A percentile compares a stretch with the other conserved stretches of the same genome.
These are phyloP conservation scores for Phaseolus coccineus DNA, from an alignment of 331 rosid genomes.

Conservation along the genomic window DNA sequence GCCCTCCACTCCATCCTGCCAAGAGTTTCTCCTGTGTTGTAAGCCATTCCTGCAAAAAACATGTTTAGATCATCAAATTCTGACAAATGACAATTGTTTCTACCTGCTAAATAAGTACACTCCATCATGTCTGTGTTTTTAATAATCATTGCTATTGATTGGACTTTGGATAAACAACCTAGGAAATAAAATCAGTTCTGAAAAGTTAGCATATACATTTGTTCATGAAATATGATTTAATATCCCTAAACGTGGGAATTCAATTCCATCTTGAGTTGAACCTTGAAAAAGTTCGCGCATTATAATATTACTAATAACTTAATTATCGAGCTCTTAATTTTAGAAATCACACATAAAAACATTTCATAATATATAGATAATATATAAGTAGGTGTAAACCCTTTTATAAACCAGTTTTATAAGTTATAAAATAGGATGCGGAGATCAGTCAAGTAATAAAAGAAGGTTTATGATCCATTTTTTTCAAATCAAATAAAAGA, in stretches of 20 bases:
- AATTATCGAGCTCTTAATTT: background rate
- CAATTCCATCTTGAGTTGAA: slow-evolving; percentile 15
- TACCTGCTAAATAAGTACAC: slow-evolving; percentile 5
- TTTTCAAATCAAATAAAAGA: slow-evolving; percentile 14
- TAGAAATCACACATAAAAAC: no score
- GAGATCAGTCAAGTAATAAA: background rate
- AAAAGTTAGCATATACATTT: background rate
- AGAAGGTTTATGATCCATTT: background rate
- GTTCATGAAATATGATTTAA: slow-evolving; percentile 10
- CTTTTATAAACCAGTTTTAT: no score
- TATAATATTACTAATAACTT: background rate
- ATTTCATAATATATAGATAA: no score
- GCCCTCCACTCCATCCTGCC: slow-evolving; percentile 91
- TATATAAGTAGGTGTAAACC: no score
- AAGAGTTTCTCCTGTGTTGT: slow-evolving; percentile 94
- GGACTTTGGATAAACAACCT: background rate
- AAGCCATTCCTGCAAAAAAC: slow-evolving; percentile 76
- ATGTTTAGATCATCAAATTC: slow-evolving; percentile 25
- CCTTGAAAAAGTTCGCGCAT: background rate
- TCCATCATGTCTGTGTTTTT: slow-evolving; percentile 7
- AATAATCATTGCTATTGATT: slow-evolving; percentile 4
- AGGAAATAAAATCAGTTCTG: background rate
- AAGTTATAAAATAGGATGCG: background rate
- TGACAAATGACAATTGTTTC: background rate
- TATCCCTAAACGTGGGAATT: background rate